Percentiles rank a stretch among this genome's conserved stretches.
phyloP scores from a whole-genome alignment of 495 filamentous ascomycete species.

The Penicillium simplicissimum region DNA sequence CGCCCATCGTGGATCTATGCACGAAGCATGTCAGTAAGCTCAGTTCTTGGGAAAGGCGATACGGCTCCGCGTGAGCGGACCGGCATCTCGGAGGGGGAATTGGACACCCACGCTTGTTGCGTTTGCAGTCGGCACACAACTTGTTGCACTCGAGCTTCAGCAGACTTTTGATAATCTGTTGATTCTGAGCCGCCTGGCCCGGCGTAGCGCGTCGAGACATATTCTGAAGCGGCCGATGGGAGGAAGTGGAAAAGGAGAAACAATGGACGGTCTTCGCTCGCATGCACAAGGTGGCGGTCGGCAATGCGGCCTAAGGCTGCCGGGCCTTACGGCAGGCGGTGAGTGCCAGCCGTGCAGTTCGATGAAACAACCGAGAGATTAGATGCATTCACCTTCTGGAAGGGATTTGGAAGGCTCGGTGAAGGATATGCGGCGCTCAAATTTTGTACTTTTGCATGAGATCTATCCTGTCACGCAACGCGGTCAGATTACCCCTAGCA shows the following conservation, averaged over 20 bases:
- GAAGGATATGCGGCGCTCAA: background rate
- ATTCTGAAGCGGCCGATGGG: slow-evolving; percentile 22
- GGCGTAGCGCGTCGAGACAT: slow-evolving; percentile 88
- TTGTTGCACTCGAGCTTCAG: slow-evolving; percentile 94
- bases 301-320: slow-evolving; percentile 29
- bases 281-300: slow-evolving; percentile 30
- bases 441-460: background rate
- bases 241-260: slow-evolving; percentile 24
- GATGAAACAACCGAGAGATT: background rate
- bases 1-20: slow-evolving; percentile 91
- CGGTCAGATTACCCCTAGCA: background rate
- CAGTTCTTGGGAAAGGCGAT: background rate
- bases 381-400: background rate
- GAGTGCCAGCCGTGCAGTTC: slow-evolving; percentile 28
- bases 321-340: slow-evolving; percentile 16
- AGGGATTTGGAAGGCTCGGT: background rate
- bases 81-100: slow-evolving; percentile 10
- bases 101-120: slow-evolving; percentile 81
- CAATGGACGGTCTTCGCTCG: slow-evolving; percentile 19
- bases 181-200: slow-evolving; percentile 85
- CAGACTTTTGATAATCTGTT: slow-evolving; percentile 84
- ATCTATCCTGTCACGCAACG: background rate
- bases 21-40: background rate
- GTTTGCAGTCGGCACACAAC: slow-evolving; percentile 96
- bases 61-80: slow-evolving; percentile 13